Percentiles rank a stretch among this genome's conserved stretches.
Evolutionary conservation across 2,329 filamentous ascomycete genomes (phyloP).

Genomic region (Phialophora tarda): DNA sequence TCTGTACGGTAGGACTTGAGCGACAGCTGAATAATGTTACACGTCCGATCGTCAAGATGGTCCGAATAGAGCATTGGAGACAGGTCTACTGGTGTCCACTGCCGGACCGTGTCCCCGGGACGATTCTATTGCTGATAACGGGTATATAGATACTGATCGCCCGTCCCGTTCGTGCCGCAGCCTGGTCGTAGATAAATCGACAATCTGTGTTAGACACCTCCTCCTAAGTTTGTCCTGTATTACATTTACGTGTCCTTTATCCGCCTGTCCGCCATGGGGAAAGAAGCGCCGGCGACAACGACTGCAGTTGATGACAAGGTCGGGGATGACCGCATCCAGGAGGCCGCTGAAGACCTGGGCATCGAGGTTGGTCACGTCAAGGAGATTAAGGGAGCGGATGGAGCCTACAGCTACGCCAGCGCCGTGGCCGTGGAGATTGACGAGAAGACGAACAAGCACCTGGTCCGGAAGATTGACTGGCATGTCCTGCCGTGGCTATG

Average conservation of each 20-base stretch:
- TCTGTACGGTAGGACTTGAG: slow-evolving; percentile 6
- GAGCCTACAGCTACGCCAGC: slow-evolving; percentile 16
- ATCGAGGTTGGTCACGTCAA: slow-evolving; percentile 16
- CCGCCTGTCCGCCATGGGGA: slow-evolving; percentile 10
- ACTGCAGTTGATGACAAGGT: slow-evolving; percentile 6
- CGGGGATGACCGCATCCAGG: slow-evolving; percentile 3
- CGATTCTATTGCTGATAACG: not conserved
- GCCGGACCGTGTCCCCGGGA: no score
- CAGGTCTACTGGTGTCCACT: no score
- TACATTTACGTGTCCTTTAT: not conserved
- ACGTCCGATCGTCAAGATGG: not conserved
- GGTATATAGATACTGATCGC: slow-evolving; percentile 16
- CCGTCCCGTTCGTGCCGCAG: not conserved
- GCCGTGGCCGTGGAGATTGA: slow-evolving; percentile 9
- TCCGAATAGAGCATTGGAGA: not conserved
- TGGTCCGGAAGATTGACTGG: slow-evolving; percentile 16
- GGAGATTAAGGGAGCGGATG: slow-evolving; percentile 15
- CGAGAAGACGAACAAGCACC: slow-evolving; percentile 13
- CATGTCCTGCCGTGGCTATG: slow-evolving; percentile 13
- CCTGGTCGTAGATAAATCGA: not conserved
- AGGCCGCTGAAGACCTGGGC: slow-evolving; percentile 9
- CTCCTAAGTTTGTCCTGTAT: not conserved
- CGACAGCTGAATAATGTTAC: not conserved
- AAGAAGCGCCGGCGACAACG: slow-evolving; percentile 6
- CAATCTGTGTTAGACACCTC: slow-evolving; percentile 4